Conservation (phyloP, 495 filamentous ascomycete genomes). For the Durotheca rogersii region DNA sequence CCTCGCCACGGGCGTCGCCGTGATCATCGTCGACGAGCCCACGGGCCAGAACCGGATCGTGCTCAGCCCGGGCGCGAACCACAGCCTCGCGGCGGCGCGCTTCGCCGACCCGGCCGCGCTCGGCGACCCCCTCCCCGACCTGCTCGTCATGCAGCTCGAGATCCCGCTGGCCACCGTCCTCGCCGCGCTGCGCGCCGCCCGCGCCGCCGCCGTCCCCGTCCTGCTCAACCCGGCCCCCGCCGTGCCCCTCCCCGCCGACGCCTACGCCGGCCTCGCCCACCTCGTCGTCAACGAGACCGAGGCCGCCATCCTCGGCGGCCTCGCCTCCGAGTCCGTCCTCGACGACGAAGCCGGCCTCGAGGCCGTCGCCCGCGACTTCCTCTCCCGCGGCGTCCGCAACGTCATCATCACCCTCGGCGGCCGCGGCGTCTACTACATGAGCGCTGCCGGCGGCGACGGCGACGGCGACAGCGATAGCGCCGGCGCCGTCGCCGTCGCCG, state of each 20-base stretch:
- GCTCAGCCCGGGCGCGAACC: slow-evolving; percentile 78
- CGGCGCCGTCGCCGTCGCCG: slow-evolving; percentile 41
- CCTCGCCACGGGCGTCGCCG: slow-evolving; percentile 72
- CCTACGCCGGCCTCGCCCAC: slow-evolving; percentile 69
- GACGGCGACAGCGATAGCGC: slow-evolving; percentile 36
- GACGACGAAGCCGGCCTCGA: slow-evolving; percentile 48
- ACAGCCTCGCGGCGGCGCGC: slow-evolving; percentile 34
- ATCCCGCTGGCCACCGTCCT: slow-evolving; percentile 73
- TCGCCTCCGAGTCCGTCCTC: slow-evolving; percentile 45
- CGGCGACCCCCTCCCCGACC: slow-evolving; percentile 48
- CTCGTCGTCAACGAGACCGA: slow-evolving; percentile 92
- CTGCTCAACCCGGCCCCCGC: slow-evolving; percentile 88
- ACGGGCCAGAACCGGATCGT: slow-evolving; percentile 88
- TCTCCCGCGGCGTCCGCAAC: slow-evolving; percentile 67
- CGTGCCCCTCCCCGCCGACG: slow-evolving; percentile 63
- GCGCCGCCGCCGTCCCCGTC: slow-evolving; percentile 54
- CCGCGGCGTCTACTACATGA: slow-evolving; percentile 67
- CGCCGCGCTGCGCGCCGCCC: slow-evolving; percentile 58
- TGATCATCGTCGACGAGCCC: slow-evolving; percentile 77
- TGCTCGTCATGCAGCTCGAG: slow-evolving; percentile 88
- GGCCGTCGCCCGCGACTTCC: slow-evolving; percentile 57
- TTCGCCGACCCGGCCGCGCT: slow-evolving; percentile 33
- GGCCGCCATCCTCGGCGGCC: slow-evolving; percentile 66
- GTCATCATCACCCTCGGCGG: slow-evolving; percentile 81
- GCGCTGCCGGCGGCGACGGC: slow-evolving; percentile 29